Base-by-base conservation (phyloP, 2,329 filamentous ascomycete genomes). In the Basipetospora sp. region DNA sequence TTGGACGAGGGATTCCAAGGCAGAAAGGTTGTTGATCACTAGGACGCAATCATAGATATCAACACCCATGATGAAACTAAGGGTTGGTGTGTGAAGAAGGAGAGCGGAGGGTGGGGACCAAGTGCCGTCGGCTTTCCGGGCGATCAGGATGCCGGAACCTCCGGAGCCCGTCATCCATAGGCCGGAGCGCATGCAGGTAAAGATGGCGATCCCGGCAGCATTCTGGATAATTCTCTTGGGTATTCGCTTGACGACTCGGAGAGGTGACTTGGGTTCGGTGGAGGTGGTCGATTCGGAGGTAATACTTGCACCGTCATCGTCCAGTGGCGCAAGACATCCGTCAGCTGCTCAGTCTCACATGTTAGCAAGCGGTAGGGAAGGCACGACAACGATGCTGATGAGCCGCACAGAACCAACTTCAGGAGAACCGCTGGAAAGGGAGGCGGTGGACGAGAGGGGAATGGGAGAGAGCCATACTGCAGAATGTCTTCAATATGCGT, bases 1-100 rank as follows among this genome's bases (percentile, higher is more conserved):
- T 41, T 77, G 78, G 26, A 82, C 85, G 52, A 94, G 92, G 1
- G 81, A 75, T 46, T 94, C 81, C 33, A 96, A 63, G 5, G 86
- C 85, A 40, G 83, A 71, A 32, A 82, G 74, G 31, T 81, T 86
- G 60, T 93, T 94, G 53, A 94, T 87, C 26, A 94, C 81, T 8
- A 94, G 71, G 11, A 96, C 81, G 51, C 87, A 94, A 55, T 96
- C 88, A 63, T 94, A 96, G 22, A 94, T 86, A 53, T 96, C 88
- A 29, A 94, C 80, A 3, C 87, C 88, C 5, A 87, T 78, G 38
- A 94, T 71, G 52, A 96, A 94, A 26, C 86, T 88, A 25, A 94
- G 68, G 1, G 81, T 85, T 1, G 84, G 75, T 0, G 88, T 94
- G 53, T 96, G 88, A 33, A 94, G 69, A 62, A 94, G 72, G 46